Evolutionary conservation across 1,284 basidiomycete genomes (phyloP).

Genomic region (Phellinidium pouzarii): DNA sequence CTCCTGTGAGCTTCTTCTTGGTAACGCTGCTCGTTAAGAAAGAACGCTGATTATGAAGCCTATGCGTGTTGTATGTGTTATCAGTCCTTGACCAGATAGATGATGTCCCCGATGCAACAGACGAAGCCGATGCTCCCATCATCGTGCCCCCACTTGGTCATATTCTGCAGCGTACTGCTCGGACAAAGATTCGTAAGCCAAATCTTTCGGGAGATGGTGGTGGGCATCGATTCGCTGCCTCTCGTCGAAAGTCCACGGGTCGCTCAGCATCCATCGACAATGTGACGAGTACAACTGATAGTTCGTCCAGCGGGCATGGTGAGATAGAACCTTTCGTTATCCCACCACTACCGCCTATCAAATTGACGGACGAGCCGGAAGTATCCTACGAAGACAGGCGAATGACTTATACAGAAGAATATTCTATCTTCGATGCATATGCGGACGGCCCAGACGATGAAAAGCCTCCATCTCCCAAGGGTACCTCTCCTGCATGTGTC

Average conservation of each 20-base stretch:
- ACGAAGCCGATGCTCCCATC: constrained; percentile 84
- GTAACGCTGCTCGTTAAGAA: not conserved
- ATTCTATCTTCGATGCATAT: constrained; percentile 79
- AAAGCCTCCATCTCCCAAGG: constrained; percentile 28
- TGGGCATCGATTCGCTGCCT: constrained; percentile 71
- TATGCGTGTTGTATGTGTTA: constrained; percentile 16
- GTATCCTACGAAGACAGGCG: constrained; percentile 34
- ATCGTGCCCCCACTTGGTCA: constrained; percentile 84
- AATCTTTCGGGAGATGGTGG: constrained; percentile 68
- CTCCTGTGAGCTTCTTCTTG: constrained; percentile 30
- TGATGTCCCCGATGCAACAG: constrained; percentile 55
- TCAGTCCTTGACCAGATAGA: constrained; percentile 62
- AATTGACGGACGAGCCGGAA: constrained; percentile 17
- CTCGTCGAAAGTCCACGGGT: constrained; percentile 39
- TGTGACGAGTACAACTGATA: constrained; percentile 48
- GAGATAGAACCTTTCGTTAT: constrained; percentile 32
- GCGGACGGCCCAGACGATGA: constrained; percentile 49
- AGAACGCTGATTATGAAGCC: constrained; percentile 8
- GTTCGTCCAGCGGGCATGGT: constrained; percentile 64
- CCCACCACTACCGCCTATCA: constrained; percentile 11
- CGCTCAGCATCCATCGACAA: constrained; percentile 26
- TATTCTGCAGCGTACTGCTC: constrained; percentile 85
- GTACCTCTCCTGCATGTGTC: constrained; percentile 26
- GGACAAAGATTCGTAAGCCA: constrained; percentile 94
- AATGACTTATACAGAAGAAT: constrained; percentile 72